Evolutionary conservation across 805 yeast species (phyloP), one percentile per base, ranked within the genome.

Genomic region (Yarrowia alimentaria): DNA sequence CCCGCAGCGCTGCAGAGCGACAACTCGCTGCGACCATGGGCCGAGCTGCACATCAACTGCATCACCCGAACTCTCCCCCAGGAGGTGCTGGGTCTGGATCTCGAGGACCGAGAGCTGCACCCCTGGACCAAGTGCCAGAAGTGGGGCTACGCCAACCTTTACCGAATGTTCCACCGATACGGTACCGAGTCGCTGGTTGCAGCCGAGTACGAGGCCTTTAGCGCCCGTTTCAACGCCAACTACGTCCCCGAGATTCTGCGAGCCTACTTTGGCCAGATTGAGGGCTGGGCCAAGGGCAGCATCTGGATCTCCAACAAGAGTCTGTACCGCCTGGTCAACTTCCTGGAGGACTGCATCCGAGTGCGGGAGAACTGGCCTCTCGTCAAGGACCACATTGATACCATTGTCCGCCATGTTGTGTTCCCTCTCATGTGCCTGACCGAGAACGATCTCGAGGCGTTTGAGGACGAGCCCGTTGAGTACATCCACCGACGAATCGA

Each of bases 381-480:
- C 11, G 68, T 91, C 38, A 76, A 80, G 59, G 82, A 85, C 1
- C 83, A 83, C 63, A 72, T 80, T 45, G 79, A 79, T 32, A 74
- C 77, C 6, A 68, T 91, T 19, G 69, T 91, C 26, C 69, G 80
- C 10, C 88, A 83, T 58, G 79, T 91, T 51, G 74, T 91, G 8
- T 83, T 76, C 66, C 95, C 95, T 2, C 68, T 84, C 52, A 66
- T 91, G 53, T 78, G 89, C 57, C 28, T 43, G 12, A 43, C 50
- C 22, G 50, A 43, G 13, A 32, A 19, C 26, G 51, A 80, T 14
- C 69, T 87, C 52, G 94, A 85, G 57, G 66, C 78, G 4, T 90
- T 85, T 68, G 94, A 88, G 55, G 80, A 76, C 55, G 96, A 90
- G 59, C 96, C 96, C 3, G 83, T 79, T 52, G 96, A 89, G 63